These are phyloP conservation scores for Thoreauomyces humboldtii DNA, from an alignment of 192 early-diverging fungal genomes.

Conservation along the genomic window DNA sequence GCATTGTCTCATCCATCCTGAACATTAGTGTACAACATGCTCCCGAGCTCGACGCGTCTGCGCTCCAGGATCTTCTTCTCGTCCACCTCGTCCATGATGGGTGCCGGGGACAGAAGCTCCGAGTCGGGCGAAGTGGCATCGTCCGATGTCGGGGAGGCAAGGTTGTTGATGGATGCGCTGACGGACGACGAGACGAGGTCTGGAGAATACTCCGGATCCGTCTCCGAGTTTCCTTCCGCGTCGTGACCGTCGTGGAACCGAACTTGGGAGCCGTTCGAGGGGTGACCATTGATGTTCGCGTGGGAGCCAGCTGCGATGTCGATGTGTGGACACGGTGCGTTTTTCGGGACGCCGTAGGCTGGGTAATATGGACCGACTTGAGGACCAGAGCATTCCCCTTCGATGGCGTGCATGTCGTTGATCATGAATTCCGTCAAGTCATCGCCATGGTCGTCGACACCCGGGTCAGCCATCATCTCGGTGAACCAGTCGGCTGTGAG, in stretches of 20 bases:
- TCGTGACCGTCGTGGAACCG: background rate
- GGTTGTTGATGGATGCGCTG: background rate
- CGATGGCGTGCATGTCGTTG: conserved; percentile 6
- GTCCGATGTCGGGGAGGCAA: background rate
- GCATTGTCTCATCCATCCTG: background rate
- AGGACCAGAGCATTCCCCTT: background rate
- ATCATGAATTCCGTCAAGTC: conserved; percentile 34
- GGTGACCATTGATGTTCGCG: background rate
- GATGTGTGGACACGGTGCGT: conserved; percentile 24
- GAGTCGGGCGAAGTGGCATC: background rate
- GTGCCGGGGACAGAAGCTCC: background rate
- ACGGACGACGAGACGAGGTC: no score
- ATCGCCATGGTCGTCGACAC: conserved; percentile 24
- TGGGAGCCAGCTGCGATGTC: background rate
- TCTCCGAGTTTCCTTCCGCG: background rate
- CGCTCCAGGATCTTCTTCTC: conserved; percentile 41
- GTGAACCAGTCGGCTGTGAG: conserved; percentile 42
- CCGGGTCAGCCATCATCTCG: conserved; percentile 38
- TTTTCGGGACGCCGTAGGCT: conserved; percentile 21
- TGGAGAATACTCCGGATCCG: no score
- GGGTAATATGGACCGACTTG: conserved; percentile 27
- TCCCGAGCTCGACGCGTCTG: conserved; percentile 30
- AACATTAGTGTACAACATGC: conserved; percentile 12
- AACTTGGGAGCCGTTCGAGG: background rate
- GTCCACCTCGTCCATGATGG: conserved; percentile 32